Evolutionary conservation across 345 rosid genomes (phyloP).

Genomic region (Eucalyptus cloeziana): DNA sequence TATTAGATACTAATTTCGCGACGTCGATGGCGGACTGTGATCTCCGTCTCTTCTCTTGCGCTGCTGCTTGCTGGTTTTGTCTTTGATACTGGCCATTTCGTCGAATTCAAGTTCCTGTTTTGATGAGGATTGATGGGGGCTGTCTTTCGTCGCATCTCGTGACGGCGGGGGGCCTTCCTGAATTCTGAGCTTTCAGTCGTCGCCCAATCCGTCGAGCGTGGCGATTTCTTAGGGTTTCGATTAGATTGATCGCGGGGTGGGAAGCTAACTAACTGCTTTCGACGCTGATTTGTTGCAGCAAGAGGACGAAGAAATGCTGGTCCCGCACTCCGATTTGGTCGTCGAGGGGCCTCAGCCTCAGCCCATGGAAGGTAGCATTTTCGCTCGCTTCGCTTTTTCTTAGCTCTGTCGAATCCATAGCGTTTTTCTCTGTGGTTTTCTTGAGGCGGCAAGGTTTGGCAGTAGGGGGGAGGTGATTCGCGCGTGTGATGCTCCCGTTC

Average conservation of each 20-base stretch:
- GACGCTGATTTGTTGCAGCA: conserved; percentile 31
- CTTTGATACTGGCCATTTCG: not conserved
- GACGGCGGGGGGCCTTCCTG: not conserved
- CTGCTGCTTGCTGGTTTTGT: not conserved
- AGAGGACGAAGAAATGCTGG: conserved; percentile 94
- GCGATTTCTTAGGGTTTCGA: not conserved
- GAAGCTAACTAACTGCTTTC: not conserved
- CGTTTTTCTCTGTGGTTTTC: not conserved
- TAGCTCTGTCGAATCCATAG: not conserved
- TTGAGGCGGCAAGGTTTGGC: not conserved
- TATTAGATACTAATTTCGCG: not conserved
- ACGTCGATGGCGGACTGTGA: not conserved
- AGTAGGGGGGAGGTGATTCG: not conserved
- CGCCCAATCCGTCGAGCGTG: too few relatives aligned
- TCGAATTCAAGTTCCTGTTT: not conserved
- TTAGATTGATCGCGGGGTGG: not conserved
- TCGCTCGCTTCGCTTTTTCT: not conserved
- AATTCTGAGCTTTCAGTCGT: conserved; percentile 2
- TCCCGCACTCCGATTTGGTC: conserved; percentile 65
- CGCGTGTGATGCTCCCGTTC: conserved; percentile 5
- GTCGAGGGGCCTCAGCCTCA: conserved; percentile 89
- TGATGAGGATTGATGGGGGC: not conserved
- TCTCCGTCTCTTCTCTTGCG: not conserved
- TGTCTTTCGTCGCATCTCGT: not conserved
- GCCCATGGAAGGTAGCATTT: conserved; percentile 74